Base-by-base conservation (phyloP, 2,329 filamentous ascomycete genomes). In the Knufia fluminis region DNA sequence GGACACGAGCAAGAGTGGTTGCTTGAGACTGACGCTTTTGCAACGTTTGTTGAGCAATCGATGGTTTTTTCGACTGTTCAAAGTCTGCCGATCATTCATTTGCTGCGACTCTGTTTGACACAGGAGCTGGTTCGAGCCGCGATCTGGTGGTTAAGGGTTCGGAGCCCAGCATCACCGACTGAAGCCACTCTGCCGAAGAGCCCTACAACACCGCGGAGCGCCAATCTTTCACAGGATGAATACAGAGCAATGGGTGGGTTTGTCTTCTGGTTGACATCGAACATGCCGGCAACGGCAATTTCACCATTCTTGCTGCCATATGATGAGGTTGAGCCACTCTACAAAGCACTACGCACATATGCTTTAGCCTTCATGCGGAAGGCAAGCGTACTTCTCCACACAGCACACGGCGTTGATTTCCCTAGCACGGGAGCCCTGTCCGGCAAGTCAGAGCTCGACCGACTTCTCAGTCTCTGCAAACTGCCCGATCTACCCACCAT, bases 351-450 rank as follows among this genome's bases (percentile, higher is more conserved):
- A 20, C 80, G 82, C 54, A 89, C 84, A 60, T 98, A 97, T 61
- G 88, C 89, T 3, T 74, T 96, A n/a, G 76, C 81, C 0, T 98
- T 96, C 70, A 72, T 98, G 33, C 84, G 92, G 52, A 98, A 98
- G 69, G 76, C 78, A 6, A 77, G 82, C 39, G 78, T 98, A 42
- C 78, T 97, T 32, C 78, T 97, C 55, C 83, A 97, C 64, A 83
- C 94, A 52, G 85, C 87, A 59, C 89, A 86, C 62, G 91, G 91
- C 16, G 80, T 97, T 45, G 86, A 95, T 57, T 90, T 97, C 60
- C 85, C 85, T 38, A 77, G 85, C 51, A 71, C 82, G 26, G 76
- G 82, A 46, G 71, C 75, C 3, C 73, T 76, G 39, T 73, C 81
- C 0, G 80, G 85, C 53, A 77, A 79, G 17, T 77, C 87, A 45